A percentile compares a stretch with the other conserved stretches of the same genome.
Conservation (phyloP, 768 basidiomycete genomes). For the Goffeauzyma gilvescens region DNA sequence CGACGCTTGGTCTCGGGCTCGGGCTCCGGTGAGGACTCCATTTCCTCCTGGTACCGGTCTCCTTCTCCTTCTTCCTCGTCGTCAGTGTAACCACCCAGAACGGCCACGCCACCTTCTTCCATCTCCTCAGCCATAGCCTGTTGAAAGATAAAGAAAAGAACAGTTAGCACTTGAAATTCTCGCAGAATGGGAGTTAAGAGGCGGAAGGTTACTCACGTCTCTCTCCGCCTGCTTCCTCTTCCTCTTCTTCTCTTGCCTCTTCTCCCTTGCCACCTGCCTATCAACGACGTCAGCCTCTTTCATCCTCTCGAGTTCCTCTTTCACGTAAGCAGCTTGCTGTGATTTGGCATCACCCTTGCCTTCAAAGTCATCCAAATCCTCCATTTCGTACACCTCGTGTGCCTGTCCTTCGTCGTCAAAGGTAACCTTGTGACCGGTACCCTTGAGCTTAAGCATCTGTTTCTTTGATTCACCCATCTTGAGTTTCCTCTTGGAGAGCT, state of each 20-base stretch:
- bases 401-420: constrained; percentile 76
- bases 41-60: background rate
- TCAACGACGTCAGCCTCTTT: constrained; percentile 51
- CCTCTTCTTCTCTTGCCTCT: constrained; percentile 76
- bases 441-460: constrained; percentile 44
- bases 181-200: background rate
- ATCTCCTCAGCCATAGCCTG: constrained; percentile 13
- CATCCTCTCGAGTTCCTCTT: constrained; percentile 56
- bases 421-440: constrained; percentile 50
- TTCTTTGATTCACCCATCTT: constrained; percentile 58
- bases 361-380: constrained; percentile 50
- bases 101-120: constrained; percentile 26
- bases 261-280: constrained; percentile 65
- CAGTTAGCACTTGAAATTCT: constrained; percentile 8
- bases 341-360: constrained; percentile 43
- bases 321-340: constrained; percentile 51
- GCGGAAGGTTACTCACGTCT: constrained; percentile 27
- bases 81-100: constrained; percentile 36
- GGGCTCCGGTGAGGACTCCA: constrained; percentile 7
- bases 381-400: constrained; percentile 67
- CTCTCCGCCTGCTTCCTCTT: constrained; percentile 66
- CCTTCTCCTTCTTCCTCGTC: constrained; percentile 37
- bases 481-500: constrained; percentile 68
- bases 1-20: too few relatives aligned
- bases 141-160: constrained; percentile 1